Conservation (phyloP, 352 stramenopile species). For the Aphanomyces stellatus region DNA sequence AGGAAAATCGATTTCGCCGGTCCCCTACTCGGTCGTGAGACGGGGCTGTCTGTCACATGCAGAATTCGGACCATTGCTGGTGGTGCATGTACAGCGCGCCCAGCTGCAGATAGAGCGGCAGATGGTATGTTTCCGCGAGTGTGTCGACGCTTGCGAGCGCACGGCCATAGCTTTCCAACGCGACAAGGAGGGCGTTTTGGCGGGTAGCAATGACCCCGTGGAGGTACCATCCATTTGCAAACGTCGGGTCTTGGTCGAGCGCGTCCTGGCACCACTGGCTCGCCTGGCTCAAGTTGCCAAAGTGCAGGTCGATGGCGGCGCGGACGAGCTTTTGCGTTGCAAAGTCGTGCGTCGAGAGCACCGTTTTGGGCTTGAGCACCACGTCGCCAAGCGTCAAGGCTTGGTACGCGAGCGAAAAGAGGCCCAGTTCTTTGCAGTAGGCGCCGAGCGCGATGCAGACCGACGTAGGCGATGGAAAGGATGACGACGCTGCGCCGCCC, state of each 20-base stretch:
- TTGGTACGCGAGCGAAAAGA: conserved; percentile 29
- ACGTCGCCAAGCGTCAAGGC: conserved; percentile 34
- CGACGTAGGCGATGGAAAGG: conserved; percentile 18
- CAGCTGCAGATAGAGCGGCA: conserved; percentile 46
- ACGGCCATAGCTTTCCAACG: conserved; percentile 45
- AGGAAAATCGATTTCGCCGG: conserved; percentile 48
- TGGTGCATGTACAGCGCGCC: conserved; percentile 54
- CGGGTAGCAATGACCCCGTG: neutral
- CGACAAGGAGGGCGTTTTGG: conserved; percentile 30
- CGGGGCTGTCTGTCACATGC: neutral
- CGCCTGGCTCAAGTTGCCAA: neutral
- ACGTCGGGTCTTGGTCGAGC: neutral
- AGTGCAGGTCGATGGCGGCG: neutral
- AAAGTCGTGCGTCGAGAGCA: neutral
- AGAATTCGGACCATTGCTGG: conserved; percentile 35
- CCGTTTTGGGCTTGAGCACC: conserved; percentile 9
- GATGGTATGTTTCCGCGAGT: conserved; percentile 27
- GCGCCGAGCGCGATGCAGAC: conserved; percentile 57
- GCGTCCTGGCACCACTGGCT: conserved; percentile 1
- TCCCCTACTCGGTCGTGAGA: neutral
- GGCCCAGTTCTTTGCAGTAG: conserved; percentile 33
- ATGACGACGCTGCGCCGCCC: too few species aligned
- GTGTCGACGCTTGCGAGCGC: conserved; percentile 29
- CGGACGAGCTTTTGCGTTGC: conserved; percentile 6
- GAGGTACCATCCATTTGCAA: conserved; percentile 14